Base-by-base conservation (phyloP, 805 yeast genomes). In the Starmerella apicola region DNA sequence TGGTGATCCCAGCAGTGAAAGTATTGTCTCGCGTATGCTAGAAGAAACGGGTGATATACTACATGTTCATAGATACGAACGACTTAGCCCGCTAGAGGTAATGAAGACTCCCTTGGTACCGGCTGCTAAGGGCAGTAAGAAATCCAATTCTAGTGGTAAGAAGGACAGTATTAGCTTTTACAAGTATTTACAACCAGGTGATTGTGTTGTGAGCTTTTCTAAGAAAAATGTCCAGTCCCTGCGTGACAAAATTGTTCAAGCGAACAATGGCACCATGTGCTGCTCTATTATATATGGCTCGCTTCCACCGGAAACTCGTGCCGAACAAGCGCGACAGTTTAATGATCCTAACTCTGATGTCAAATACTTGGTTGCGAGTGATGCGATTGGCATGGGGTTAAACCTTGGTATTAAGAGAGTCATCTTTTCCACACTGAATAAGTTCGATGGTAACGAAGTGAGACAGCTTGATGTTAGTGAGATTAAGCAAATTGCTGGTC, bases 381-480 rank as follows among this genome's bases (percentile, higher is more conserved):
- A 91, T 63, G 98, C 98, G 0, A 76, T 91, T 46, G 98, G 98
- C 2, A 88, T 91, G 96, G 98, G 98, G 0, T 66, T 91, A 39
- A 91, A 91, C 54, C 65, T 91, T 52, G 78, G 81, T 20, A 86
- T 91, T 48, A 74, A 76, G 43, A 64, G 97, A 44, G 71, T 91
- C 4, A 70, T 91, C 1, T 86, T 91, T 55, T 72, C 80, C 15
- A 68, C 78, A 0, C 63, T 71, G 21, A 56, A 57, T 36, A 91
- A 91, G 58, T 86, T 71, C 51, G 73, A 84, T 54, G 96, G 96
- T 5, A 55, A 52, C 12, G 60, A 57, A 13, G 59, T 58, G 7
- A 35, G 43, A 4, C 56, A 56, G 1, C 57, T 91, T 23, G 64
- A 80, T 0, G 60, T 70, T 3, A 79, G 95, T 0, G 76, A 77